Evolutionary conservation across 768 basidiomycete species (phyloP), one percentile per base, ranked within the genome.

Genomic region (Phlegmacium glaucopus): DNA sequence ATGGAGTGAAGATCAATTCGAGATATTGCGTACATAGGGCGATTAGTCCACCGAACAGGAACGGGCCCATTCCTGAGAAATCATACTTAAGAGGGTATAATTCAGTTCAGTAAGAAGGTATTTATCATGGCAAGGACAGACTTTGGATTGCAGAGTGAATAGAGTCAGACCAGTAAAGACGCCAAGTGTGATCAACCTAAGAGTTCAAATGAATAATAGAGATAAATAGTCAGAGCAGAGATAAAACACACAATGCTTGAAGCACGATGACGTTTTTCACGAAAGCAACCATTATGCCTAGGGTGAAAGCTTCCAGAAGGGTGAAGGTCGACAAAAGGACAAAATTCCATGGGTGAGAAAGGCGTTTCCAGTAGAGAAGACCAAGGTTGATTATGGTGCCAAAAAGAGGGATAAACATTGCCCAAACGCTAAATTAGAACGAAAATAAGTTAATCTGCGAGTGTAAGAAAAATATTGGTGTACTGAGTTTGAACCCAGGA

Each of bases 141-240:
- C 89, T 76, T 95, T 95, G 48, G 89, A 90, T 65, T 95, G 94
- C 63, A 96, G 74, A 1, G 96, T 97, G 73, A 96, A 98, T 44
- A 97, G 65, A 0, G 94, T 97, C 52, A 99, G 69, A 6, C 94
- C 96, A 34, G 92, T 66, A 78, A 99, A 98, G 38, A 98, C 85
- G 11, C 93, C 93, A 3, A 90, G 71, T 1, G 94, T 96, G 59
- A 97, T 92, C 44, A 95, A 66, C 44, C 87, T 62, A 16, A 39
- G 28, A 26, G 22, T 22, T 22, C 22, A 17, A 11, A 47, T 34
- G 26, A 45, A 16, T 34, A 29, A 45, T 29, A 57, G 59, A 27
- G 57, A 47, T 46, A 25, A 34, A 38, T n/a, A 40, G 4, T 10
- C 1, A 9, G 26, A 11, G 27, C 6, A 34, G 30, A 39, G n/a